A percentile compares a stretch with the other conserved stretches of the same genome.
These are phyloP conservation scores for Uromyces viciae-fabae DNA, from an alignment of 1,284 basidiomycete genomes.

Conservation along the genomic window DNA sequence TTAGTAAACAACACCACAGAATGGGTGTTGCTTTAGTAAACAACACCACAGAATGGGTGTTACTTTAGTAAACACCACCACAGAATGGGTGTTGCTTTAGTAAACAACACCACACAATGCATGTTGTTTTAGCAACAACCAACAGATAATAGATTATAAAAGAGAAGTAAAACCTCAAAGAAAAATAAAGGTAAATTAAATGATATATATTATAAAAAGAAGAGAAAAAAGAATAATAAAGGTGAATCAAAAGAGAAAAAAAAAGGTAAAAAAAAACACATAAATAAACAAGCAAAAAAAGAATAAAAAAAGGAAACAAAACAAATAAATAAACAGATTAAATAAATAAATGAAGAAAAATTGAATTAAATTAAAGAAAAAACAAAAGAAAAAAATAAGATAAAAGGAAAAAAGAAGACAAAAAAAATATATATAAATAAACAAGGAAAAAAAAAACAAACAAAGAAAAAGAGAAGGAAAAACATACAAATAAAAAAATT, in stretches of 20 bases:
- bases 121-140: too few relatives aligned
- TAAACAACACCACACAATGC: too few relatives aligned
- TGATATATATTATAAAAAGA: not conserved
- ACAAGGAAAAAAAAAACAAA: not conserved
- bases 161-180: not conserved
- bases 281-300: not conserved
- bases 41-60: too few relatives aligned
- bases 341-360: not conserved
- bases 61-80: too few relatives aligned
- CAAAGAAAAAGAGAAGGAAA: not conserved
- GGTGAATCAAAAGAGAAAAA: not conserved
- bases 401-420: not conserved
- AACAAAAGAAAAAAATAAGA: not conserved
- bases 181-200: not conserved
- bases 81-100: too few relatives aligned
- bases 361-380: not conserved
- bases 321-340: not conserved
- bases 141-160: too few relatives aligned
- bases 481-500: not conserved
- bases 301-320: not conserved
- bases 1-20: too few relatives aligned
- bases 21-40: too few relatives aligned
- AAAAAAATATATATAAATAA: not conserved
- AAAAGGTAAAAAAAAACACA: not conserved
- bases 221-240: not conserved